Conservation (phyloP, 352 stramenopile species). For the Globisporangium abappressorium region DNA sequence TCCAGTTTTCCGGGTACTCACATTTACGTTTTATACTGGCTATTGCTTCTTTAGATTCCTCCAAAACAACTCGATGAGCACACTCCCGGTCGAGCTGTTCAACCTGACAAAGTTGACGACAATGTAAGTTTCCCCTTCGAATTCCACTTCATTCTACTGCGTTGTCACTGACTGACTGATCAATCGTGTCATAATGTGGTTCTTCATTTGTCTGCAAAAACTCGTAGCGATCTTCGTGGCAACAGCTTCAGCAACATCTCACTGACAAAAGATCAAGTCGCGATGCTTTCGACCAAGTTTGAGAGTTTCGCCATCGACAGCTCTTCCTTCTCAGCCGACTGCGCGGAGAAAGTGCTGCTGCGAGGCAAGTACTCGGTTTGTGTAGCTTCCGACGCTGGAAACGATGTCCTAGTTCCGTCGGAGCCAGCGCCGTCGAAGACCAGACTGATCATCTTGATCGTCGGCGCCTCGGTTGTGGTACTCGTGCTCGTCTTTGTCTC, state of each 20-base stretch:
- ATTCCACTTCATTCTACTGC: background rate
- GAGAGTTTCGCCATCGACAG: conserved; percentile 15
- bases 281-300: conserved; percentile 12
- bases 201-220: background rate
- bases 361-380: conserved; percentile 17
- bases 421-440: background rate
- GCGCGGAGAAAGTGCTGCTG: conserved; percentile 13
- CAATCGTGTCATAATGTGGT: too few relatives aligned
- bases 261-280: conserved; percentile 10
- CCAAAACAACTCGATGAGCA: conserved; percentile 21
- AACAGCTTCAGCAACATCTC: conserved; percentile 12
- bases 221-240: conserved; percentile 20
- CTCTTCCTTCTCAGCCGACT: conserved; percentile 12
- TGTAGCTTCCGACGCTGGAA: background rate
- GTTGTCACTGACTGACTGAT: background rate
- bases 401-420: background rate
- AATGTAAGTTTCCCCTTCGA: conserved; percentile 5
- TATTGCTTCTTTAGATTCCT: conserved; percentile 10
- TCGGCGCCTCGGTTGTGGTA: conserved; percentile 11
- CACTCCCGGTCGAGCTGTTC: conserved; percentile 20
- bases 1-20: background rate
- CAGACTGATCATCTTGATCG: conserved; percentile 11
- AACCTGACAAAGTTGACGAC: conserved; percentile 10
- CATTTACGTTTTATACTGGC: background rate
- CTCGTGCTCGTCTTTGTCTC: conserved; percentile 12